Percentiles rank a stretch among this genome's conserved stretches.
These are phyloP conservation scores for Astrothelium subdiscretum DNA, from an alignment of 495 filamentous ascomycete species.

Conservation along the genomic window DNA sequence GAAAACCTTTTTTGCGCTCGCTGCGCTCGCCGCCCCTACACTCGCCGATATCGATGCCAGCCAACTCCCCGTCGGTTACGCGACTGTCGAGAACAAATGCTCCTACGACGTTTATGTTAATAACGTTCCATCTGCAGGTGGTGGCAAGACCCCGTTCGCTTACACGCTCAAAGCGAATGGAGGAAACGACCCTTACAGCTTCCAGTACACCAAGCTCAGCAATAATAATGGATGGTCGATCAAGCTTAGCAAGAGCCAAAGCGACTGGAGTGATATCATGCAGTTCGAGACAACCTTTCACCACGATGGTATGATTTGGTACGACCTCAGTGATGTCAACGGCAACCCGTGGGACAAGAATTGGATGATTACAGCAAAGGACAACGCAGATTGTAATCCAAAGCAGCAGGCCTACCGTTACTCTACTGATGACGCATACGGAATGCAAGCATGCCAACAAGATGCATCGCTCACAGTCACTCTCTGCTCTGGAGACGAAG, in stretches of 20 bases:
- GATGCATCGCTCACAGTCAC: constrained; percentile 19
- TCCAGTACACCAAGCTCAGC: constrained; percentile 17
- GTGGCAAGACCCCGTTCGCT: constrained; percentile 2
- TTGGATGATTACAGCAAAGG: constrained; percentile 19
- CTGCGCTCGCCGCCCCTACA: neutral
- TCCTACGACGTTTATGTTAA: constrained; percentile 16
- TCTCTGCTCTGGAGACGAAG: constrained; percentile 16
- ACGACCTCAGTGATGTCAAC: constrained; percentile 20
- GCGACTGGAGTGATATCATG: constrained; percentile 10
- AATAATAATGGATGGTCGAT: constrained; percentile 19
- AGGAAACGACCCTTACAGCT: constrained; percentile 7
- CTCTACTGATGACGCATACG: constrained; percentile 21
- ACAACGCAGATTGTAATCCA: constrained; percentile 8
- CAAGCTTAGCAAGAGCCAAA: constrained; percentile 16
- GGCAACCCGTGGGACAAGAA: constrained; percentile 19
- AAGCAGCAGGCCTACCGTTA: constrained; percentile 20
- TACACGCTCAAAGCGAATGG: constrained; percentile 7
- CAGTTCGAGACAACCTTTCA: constrained; percentile 23
- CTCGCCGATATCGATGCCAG: constrained; percentile 5
- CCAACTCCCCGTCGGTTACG: constrained; percentile 10
- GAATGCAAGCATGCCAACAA: constrained; percentile 18
- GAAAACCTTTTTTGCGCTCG: neutral
- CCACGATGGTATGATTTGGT: constrained; percentile 21
- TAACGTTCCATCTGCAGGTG: constrained; percentile 9
- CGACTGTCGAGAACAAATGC: constrained; percentile 16